phyloP scores from a whole-genome alignment of 2,329 filamentous ascomycete genomes.

The Penicillium sclerotigenum region DNA sequence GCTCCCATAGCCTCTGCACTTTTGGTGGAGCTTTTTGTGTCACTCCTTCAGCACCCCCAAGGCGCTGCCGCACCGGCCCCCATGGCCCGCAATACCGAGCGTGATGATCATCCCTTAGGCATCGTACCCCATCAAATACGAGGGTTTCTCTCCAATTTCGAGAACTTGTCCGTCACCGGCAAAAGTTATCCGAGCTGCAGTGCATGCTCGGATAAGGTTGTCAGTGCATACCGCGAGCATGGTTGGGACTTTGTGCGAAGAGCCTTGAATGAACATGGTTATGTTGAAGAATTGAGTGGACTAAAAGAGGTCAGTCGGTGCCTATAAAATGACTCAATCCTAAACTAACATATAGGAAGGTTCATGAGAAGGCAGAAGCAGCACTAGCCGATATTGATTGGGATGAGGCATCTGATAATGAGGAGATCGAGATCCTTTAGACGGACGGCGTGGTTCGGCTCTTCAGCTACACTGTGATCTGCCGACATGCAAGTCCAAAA shows the following conservation, averaged over 20 bases:
- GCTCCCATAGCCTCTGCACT: conserved; percentile 89
- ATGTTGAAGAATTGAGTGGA: conserved; percentile 62
- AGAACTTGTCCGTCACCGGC: conserved; percentile 56
- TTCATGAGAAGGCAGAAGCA: conserved; percentile 47
- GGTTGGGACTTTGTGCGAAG: conserved; percentile 61
- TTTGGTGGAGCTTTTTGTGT: conserved; percentile 84
- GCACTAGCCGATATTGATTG: conserved; percentile 45
- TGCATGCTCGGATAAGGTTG: conserved; percentile 57
- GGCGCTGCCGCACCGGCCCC: conserved; percentile 43
- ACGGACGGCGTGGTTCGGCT: neutral
- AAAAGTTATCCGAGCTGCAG: conserved; percentile 61
- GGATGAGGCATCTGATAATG: conserved; percentile 42
- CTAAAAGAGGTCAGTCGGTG: conserved; percentile 51
- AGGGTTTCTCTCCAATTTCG: conserved; percentile 60
- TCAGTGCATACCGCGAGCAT: conserved; percentile 51
- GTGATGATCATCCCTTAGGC: conserved; percentile 46
- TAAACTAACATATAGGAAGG: conserved; percentile 25
- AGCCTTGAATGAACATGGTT: conserved; percentile 60
- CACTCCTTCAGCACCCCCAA: conserved; percentile 78
- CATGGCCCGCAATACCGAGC: conserved; percentile 30
- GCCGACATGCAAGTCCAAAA: neutral
- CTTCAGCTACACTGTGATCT: neutral
- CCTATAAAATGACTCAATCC: neutral
- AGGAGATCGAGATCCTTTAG: conserved; percentile 32
- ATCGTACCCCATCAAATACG: conserved; percentile 62